A percentile compares a stretch with the other conserved stretches of the same genome.
Evolutionary conservation across 805 yeast genomes (phyloP).

Genomic region (Starmerella khaoyaiensis): DNA sequence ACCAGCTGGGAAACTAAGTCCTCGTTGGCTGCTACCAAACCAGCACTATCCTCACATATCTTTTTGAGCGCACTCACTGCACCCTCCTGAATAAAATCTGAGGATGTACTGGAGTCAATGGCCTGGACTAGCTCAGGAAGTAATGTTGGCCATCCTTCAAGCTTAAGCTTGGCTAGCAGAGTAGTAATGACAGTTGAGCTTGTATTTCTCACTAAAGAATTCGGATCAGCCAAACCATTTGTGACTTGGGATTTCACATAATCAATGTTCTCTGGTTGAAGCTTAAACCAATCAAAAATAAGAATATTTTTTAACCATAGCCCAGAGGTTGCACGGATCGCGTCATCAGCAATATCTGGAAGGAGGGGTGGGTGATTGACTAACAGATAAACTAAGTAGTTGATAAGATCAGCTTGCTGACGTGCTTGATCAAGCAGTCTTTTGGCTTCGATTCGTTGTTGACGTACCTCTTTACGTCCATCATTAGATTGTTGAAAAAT

Average conservation of each 20-base stretch:
- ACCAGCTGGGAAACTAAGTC: conserved; percentile 44
- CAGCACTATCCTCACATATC: conserved; percentile 78
- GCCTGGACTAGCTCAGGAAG: conserved; percentile 57
- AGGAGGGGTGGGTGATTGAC: conserved; percentile 38
- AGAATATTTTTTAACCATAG: conserved; percentile 66
- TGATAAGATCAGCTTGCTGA: conserved; percentile 61
- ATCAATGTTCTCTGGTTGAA: conserved; percentile 31
- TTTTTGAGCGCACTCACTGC: conserved; percentile 72
- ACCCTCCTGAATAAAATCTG: conserved; percentile 44
- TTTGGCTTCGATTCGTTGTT: conserved; percentile 40
- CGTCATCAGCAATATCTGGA: conserved; percentile 30
- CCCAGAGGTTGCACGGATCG: conserved; percentile 77
- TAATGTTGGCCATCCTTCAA: conserved; percentile 59
- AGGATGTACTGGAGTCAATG: conserved; percentile 34
- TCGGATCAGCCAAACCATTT: conserved; percentile 40
- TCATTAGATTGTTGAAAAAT: conserved; percentile 57
- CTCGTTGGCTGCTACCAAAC: conserved; percentile 49
- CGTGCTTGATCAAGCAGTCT: conserved; percentile 60
- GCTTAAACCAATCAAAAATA: conserved; percentile 27
- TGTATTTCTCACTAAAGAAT: conserved; percentile 62
- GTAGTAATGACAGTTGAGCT: conserved; percentile 86
- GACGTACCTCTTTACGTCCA: conserved; percentile 12
- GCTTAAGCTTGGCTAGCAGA: conserved; percentile 55
- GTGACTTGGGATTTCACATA: conserved; percentile 36
- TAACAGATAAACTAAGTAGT: conserved; percentile 61